These are phyloP conservation scores for Lactarius indigo DNA, from an alignment of 768 basidiomycete species.

Conservation along the genomic window DNA sequence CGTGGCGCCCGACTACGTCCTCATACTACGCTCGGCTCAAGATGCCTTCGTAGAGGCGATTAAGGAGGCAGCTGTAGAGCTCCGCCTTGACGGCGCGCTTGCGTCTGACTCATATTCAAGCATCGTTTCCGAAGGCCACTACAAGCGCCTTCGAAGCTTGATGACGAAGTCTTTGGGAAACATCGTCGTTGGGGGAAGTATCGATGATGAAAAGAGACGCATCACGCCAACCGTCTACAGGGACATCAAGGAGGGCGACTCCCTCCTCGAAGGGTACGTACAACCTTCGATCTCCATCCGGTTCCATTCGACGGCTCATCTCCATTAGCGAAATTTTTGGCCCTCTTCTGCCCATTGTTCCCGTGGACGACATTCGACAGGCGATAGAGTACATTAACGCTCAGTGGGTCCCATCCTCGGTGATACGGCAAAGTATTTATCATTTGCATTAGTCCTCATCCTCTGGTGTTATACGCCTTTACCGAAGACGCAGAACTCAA, in stretches of 20 bases:
- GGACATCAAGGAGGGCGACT: conserved; percentile 51
- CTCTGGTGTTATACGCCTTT: conserved; percentile 23
- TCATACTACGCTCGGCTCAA: conserved; percentile 41
- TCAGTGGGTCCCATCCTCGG: conserved; percentile 36
- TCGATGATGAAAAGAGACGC: conserved; percentile 37
- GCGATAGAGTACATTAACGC: conserved; percentile 53
- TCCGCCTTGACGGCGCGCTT: conserved; percentile 55
- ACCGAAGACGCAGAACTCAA: conserved; percentile 21
- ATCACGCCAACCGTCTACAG: conserved; percentile 61
- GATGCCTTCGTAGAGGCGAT: conserved; percentile 46
- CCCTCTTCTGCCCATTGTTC: conserved; percentile 61
- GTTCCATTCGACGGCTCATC: neutral
- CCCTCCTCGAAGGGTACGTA: conserved; percentile 56
- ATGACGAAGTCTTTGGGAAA: conserved; percentile 54
- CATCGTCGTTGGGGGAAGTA: conserved; percentile 50
- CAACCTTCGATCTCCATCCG: neutral
- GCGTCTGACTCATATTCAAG: conserved; percentile 42
- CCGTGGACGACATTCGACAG: conserved; percentile 51
- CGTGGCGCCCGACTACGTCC: conserved; percentile 44
- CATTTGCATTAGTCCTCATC: conserved; percentile 17
- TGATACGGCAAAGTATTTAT: neutral
- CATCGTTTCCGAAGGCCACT: conserved; percentile 55
- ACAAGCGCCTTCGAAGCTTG: conserved; percentile 48
- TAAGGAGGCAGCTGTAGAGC: conserved; percentile 40
- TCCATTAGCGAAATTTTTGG: conserved; percentile 65